Base-by-base conservation (phyloP, 768 basidiomycete genomes). In the Amanita thiersii region DNA sequence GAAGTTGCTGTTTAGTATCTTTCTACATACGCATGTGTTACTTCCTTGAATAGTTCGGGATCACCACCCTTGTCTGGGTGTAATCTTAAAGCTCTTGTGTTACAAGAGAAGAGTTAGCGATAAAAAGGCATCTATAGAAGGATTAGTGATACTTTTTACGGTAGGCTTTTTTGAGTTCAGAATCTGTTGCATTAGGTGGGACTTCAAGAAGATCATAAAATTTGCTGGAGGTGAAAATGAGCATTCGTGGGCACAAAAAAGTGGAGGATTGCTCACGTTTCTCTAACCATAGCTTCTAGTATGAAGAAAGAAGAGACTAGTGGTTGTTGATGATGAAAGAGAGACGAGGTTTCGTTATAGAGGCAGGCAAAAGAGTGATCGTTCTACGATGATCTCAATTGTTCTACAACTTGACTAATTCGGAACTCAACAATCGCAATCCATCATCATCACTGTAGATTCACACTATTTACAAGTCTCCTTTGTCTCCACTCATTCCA, bases 41-140 rank as follows among this genome's bases (percentile, higher is more conserved):
- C 86, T 59, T 97, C 90, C 59, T 98, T 97, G 81, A 98, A 98
- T 40, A 86, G 62, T 62, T 98, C 94, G 18, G 91, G 91, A 54
- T 96, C 93, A 44, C 92, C 92, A 35, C 92, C 91, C 65, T 93
- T 93, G 73, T 92, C 89, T 15, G 89, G 89, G 58, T 92, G 89
- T 50, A 90, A 64, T 44, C 84, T 77, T 38, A 92, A 62, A 7
- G 89, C 89, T 61, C 89, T 92, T 45, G 30, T 40, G 50, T 39
- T 17, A 38, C 37, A 15, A 43, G 5, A 30, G 32, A 42, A 48
- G 21, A 44, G 41, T 47, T 19, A 44, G 45, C 6, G 15, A 47
- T 47, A 43, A 32, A 31, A 11, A 45, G 6, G 5, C 10, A 6
- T 31, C 14, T 17, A 10, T 4, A 19, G 11, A 46, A 20, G 42